Evolutionary conservation across 805 yeast genomes (phyloP), one percentile per base, ranked within the genome.

Genomic region (Hanseniaspora lachancei): DNA sequence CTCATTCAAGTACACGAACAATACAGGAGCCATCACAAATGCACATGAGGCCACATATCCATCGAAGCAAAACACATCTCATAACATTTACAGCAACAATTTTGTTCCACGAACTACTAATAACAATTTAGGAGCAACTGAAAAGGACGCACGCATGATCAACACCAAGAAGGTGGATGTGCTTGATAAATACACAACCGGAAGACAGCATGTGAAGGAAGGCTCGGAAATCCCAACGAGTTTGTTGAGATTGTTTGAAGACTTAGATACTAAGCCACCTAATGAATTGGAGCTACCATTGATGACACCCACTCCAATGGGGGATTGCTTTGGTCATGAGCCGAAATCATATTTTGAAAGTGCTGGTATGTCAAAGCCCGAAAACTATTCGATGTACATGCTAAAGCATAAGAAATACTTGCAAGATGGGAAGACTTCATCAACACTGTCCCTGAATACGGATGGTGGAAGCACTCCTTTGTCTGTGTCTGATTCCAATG

Each of bases 151-250:
- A 27, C 55, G 58, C 54, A 67, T 9, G 61, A 47, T 35, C 60
- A 52, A 42, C 32, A 60, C 10, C 47, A 64, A 62, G 24, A 67
- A 61, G 40, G 57, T 20, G n/a, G 39, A 53, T 20, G 20, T 39
- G 36, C 18, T 5, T 32, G 40, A 53, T 12, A 46, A 32, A n/a
- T 32, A n/a, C 39, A 34, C 35, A 29, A 43, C 23, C 20, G 29
- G 50, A 39, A 21, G 48, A 44, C 34, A 32, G 35, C 34, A 59
- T 20, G 23, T 39, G 8, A 29, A 49, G 20, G 49, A 43, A 1
- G 66, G 63, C n/a, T 42, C 65, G 2, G 62, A 64, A 50, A 82
- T 87, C 0, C 95, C 95, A 0, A 81, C 79, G 64, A 83, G 93
- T 2, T 70, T 88, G 35, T 68, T 82, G 57, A 80, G 81, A 64